A percentile compares a stretch with the other conserved stretches of the same genome.
Conservation (phyloP, 805 yeast genomes). For the Priceomyces medius region DNA sequence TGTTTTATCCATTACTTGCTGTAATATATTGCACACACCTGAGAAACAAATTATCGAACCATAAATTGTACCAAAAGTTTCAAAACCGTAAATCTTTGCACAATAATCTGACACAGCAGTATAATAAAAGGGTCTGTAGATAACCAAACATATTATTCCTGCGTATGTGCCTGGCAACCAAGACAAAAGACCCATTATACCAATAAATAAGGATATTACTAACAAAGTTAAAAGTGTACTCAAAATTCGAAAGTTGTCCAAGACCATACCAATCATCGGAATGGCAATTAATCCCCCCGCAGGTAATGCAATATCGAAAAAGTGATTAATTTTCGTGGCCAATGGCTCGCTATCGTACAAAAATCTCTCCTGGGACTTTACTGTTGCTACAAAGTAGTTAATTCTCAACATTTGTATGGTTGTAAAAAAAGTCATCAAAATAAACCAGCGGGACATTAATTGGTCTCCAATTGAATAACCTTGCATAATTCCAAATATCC, state of each 20-base stretch:
- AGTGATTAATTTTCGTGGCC: slow-evolving; percentile 62
- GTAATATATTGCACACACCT: slow-evolving; percentile 76
- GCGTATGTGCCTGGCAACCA: slow-evolving; percentile 55
- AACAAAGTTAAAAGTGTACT: slow-evolving; percentile 54
- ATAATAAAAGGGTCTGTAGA: slow-evolving; percentile 88
- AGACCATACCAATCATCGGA: slow-evolving; percentile 78
- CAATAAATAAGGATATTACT: slow-evolving; percentile 58
- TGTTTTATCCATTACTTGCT: slow-evolving; percentile 62
- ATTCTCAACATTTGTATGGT: slow-evolving; percentile 88
- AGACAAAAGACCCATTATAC: slow-evolving; percentile 66
- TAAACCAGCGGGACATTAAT: slow-evolving; percentile 69
- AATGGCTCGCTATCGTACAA: slow-evolving; percentile 49
- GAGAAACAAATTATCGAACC: slow-evolving; percentile 82
- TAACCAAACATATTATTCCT: slow-evolving; percentile 71
- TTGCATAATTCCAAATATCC: slow-evolving; percentile 79
- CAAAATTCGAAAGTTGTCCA: slow-evolving; percentile 72
- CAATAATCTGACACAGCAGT: slow-evolving; percentile 90
- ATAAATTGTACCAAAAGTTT: slow-evolving; percentile 87
- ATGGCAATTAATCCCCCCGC: slow-evolving; percentile 84
- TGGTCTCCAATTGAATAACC: slow-evolving; percentile 52
- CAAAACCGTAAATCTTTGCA: slow-evolving; percentile 91
- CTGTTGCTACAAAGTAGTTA: slow-evolving; percentile 89
- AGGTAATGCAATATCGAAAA: slow-evolving; percentile 85
- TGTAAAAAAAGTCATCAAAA: slow-evolving; percentile 73
- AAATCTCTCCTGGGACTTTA: slow-evolving; percentile 77